These are phyloP conservation scores for Ophiosphaerella korrae DNA, from an alignment of 2,329 filamentous ascomycete genomes.

Conservation along the genomic window DNA sequence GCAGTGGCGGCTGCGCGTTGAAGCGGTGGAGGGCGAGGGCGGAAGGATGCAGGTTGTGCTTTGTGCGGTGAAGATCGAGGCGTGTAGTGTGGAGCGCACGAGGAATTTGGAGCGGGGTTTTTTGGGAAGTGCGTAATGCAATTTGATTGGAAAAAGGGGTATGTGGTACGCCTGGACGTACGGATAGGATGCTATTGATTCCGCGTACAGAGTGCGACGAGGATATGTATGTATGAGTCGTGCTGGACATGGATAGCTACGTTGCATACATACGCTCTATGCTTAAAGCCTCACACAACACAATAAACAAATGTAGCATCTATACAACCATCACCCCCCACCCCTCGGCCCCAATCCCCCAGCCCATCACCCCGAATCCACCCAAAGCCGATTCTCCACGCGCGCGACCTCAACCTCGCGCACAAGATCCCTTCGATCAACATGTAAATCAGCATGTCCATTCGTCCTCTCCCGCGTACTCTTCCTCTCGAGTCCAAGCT, in stretches of 20 bases:
- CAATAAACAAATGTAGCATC: too few relatives aligned
- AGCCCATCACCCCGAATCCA: slow-evolving; percentile 45
- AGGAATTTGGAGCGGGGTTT: slow-evolving; percentile 72
- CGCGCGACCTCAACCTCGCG: slow-evolving; percentile 34
- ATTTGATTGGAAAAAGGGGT: too few relatives aligned
- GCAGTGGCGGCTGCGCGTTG: slow-evolving; percentile 60
- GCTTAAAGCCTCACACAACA: too few relatives aligned
- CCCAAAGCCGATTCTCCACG: slow-evolving; percentile 40
- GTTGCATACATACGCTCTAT: too few relatives aligned
- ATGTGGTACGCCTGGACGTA: too few relatives aligned
- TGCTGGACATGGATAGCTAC: too few relatives aligned
- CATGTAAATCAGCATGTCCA: slow-evolving; percentile 46
- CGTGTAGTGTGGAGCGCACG: slow-evolving; percentile 66
- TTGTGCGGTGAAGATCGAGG: slow-evolving; percentile 77
- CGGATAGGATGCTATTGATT: too few relatives aligned
- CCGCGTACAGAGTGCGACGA: too few relatives aligned
- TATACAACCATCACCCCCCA: neutral
- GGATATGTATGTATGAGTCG: too few relatives aligned
- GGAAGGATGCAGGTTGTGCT: slow-evolving; percentile 71
- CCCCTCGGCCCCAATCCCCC: slow-evolving; percentile 32
- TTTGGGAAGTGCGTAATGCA: slow-evolving; percentile 50
- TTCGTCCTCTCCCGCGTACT: slow-evolving; percentile 36
- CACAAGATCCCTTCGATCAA: slow-evolving; percentile 42
- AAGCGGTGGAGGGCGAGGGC: slow-evolving; percentile 49
- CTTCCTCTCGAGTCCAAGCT: slow-evolving; percentile 10